These are phyloP conservation scores for Kodamaea kaohsiungensis DNA, from an alignment of 805 yeast genomes.

Conservation along the genomic window DNA sequence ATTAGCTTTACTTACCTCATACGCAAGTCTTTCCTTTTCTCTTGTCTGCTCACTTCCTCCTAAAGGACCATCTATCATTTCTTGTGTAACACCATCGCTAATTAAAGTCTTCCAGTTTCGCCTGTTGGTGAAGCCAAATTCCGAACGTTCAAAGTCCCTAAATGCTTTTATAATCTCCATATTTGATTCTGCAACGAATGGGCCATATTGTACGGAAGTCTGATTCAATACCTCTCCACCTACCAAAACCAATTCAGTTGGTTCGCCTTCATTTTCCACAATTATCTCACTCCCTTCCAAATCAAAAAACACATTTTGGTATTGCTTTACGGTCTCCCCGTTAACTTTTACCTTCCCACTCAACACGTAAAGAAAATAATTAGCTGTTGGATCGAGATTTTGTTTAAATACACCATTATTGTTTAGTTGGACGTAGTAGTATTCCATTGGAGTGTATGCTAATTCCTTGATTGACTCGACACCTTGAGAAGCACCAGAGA, in stretches of 20 bases:
- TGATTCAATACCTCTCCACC: slow-evolving; percentile 79
- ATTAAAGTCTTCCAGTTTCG: slow-evolving; percentile 61
- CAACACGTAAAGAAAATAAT: slow-evolving; percentile 68
- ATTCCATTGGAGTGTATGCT: slow-evolving; percentile 81
- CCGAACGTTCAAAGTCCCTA: slow-evolving; percentile 65
- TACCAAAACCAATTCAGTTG: slow-evolving; percentile 64
- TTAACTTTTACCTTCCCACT: slow-evolving; percentile 56
- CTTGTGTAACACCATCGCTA: slow-evolving; percentile 43
- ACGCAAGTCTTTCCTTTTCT: slow-evolving; percentile 19
- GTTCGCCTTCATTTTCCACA: slow-evolving; percentile 39
- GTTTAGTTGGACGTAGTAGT: slow-evolving; percentile 62
- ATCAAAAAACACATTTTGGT: slow-evolving; percentile 63
- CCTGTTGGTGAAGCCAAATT: slow-evolving; percentile 67
- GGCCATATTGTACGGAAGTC: slow-evolving; percentile 84
- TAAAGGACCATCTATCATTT: slow-evolving; percentile 42
- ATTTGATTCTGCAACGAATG: slow-evolving; percentile 76
- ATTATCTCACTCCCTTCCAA: slow-evolving; percentile 57
- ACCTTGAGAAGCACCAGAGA: slow-evolving; percentile 77
- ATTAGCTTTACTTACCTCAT: background rate
- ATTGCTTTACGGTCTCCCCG: slow-evolving; percentile 41
- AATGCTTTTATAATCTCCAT: slow-evolving; percentile 71
- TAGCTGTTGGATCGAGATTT: slow-evolving; percentile 57
- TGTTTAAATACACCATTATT: slow-evolving; percentile 69
- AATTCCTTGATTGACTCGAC: slow-evolving; percentile 69
- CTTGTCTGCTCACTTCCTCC: slow-evolving; percentile 35